Evolutionary conservation across 768 basidiomycete species (phyloP), one percentile per base, ranked within the genome.

Genomic region (Rhizopogon sp.): DNA sequence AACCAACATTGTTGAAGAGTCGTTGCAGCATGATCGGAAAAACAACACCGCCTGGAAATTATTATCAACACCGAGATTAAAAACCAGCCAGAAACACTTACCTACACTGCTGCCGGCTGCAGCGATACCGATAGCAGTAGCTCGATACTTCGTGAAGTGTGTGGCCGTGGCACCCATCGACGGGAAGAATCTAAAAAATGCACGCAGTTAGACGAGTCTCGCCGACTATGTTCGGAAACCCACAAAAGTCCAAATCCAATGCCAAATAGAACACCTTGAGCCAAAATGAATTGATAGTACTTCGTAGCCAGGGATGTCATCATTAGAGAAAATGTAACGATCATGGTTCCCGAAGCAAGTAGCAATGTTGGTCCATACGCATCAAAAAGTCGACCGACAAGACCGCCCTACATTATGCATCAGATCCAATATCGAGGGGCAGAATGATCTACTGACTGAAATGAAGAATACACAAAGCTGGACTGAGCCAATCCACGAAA

Each of bases 231-330:
- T 28, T n/a, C 44, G 28, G 31, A 22, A 5, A 72, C 82, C 44
- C 52, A 83, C 83, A 84, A 58, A 53, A 85, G 65, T 28, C 80
- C 82, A 44, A 81, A 78, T 16, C 70, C 70, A 17, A 70, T 57
- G 10, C 65, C 64, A 2, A 70, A 43, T 2, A 46, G 14, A 13
- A 46, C 13, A 14, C 70, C 70, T 53, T 72, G 70, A 29, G 58
- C 59, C 6, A 72, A 63, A 20, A 72, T 47, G 50, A 70, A 70
- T 35, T 72, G 70, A 59, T 69, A 72, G 53, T 67, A 72, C 56
- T 60, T 59, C 53, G 45, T 53, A 6, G 56, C 52, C 16, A 56
- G 45, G 4, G 52, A 57, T 22, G 52, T 57, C 55, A 61, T 63
- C 45, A 63, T 53, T 10, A 63, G 51, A 39, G 52, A 56, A 37